Evolutionary conservation across 306 rosid genomes (phyloP), one percentile per base, ranked within the genome.

Genomic region (Alnus rubra): DNA sequence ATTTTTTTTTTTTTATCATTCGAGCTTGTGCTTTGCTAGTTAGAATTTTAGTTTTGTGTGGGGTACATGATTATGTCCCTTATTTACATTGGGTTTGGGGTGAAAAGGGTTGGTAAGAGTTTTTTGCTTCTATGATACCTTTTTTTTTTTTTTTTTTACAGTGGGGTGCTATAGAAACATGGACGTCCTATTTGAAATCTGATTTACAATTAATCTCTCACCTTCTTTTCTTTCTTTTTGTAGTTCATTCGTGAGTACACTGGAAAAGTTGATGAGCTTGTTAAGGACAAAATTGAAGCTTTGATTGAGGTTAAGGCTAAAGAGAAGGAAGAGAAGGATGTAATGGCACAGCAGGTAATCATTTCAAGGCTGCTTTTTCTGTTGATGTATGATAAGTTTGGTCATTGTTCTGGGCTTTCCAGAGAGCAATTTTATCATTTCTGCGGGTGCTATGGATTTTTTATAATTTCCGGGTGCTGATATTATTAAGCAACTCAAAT

Each of bases 211-310:
- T 54, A 28, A 9, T 51, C 47, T 81, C 45, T 52, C 35, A 33
- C 60, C 71, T 59, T 30, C 74, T 70, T 75, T 52, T 49, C 65
- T 84, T 80, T 56, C 37, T 52, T 51, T 47, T 78, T 80, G 76
- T 87, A 96, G 99, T 93, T 91, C 81, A 83, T 96, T 88, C 98
- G 99, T 42, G 99, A 96, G 83, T 93, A 90, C 90, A 90, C 99
- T 0, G 93, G 98, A 77, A 96, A 96, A 75, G 97, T 96, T 74
- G 99, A 96, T 82, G 99, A 96, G 77, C 88, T 95, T 67, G 89
- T 95, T 78, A 92, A 95, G 91, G 85, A 88, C 90, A 95, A 78
- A 82, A 88, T 95, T 79, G 98, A 95, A 86, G 88, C 97, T 28
- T 92, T 76, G 48, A 90, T 30, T 1, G 97, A 92, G 86, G 88